Percentiles rank a stretch among this genome's conserved stretches.
phyloP scores from a whole-genome alignment of 768 basidiomycete genomes.

The Amanita rimosa region DNA sequence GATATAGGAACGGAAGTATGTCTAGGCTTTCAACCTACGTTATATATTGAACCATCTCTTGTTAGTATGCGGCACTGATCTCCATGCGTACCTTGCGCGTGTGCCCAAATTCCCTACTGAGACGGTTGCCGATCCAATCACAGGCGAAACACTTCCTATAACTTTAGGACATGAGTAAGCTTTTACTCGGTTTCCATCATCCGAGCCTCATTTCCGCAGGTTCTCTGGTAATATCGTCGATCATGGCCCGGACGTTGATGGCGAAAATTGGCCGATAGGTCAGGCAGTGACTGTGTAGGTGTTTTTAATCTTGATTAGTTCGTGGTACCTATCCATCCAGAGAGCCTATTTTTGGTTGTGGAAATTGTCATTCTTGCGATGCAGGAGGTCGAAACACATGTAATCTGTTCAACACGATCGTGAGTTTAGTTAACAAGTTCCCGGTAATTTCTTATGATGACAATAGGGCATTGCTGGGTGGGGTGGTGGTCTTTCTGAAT shows the following conservation, averaged over 20 bases:
- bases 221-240: slow-evolving; percentile 24
- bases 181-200: background rate
- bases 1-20: slow-evolving; percentile 21
- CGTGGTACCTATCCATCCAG: slow-evolving; percentile 13
- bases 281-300: slow-evolving; percentile 23
- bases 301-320: slow-evolving; percentile 2
- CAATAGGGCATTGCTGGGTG: slow-evolving; percentile 24
- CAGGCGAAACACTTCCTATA: slow-evolving; percentile 27
- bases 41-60: background rate
- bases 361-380: slow-evolving; percentile 24
- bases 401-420: slow-evolving; percentile 21
- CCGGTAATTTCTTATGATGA: background rate
- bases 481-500: slow-evolving; percentile 35
- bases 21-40: background rate
- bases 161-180: slow-evolving; percentile 36
- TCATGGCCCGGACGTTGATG: slow-evolving; percentile 21
- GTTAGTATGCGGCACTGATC: slow-evolving; percentile 34
- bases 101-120: slow-evolving; percentile 19
- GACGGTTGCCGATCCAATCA: slow-evolving; percentile 22
- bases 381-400: slow-evolving; percentile 23
- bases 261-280: slow-evolving; percentile 20
- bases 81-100: slow-evolving; percentile 27
- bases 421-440: slow-evolving; percentile 10
- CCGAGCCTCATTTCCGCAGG: slow-evolving; percentile 9
- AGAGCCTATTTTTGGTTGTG: slow-evolving; percentile 31